phyloP scores from a whole-genome alignment of 768 basidiomycete genomes.

The Amanita brunnescens region DNA sequence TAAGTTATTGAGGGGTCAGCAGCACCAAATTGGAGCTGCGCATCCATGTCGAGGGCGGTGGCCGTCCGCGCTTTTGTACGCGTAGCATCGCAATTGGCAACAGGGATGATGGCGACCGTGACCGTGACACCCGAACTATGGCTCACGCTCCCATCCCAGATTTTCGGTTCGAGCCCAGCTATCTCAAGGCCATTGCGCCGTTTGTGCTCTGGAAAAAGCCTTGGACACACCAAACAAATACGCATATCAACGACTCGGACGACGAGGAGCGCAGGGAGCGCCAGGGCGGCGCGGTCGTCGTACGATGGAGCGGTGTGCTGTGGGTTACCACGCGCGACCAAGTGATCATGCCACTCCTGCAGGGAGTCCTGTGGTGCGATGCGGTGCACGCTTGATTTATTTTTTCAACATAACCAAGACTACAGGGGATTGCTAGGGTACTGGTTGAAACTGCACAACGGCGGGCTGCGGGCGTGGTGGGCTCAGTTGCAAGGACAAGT shows the following conservation, averaged over 20 bases:
- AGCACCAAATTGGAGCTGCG: neutral
- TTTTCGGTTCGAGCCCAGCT: conserved; percentile 68
- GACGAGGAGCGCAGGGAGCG: conserved; percentile 15
- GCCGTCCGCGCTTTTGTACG: neutral
- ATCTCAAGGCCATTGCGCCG: conserved; percentile 49
- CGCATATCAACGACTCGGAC: conserved; percentile 9
- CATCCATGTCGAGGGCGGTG: neutral
- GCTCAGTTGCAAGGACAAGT: conserved; percentile 16
- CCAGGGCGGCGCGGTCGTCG: conserved; percentile 17
- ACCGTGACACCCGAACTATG: conserved; percentile 17
- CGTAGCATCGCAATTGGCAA: neutral
- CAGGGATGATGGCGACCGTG: neutral
- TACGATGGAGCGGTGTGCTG: conserved; percentile 49
- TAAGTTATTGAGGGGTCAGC: neutral
- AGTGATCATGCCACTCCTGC: conserved; percentile 55
- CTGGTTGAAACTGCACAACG: conserved; percentile 24
- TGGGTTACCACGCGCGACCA: conserved; percentile 67
- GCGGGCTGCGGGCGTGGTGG: conserved; percentile 28
- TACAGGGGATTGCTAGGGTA: conserved; percentile 38
- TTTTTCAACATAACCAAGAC: neutral
- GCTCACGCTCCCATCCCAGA: conserved; percentile 56
- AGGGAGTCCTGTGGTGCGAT: conserved; percentile 58
- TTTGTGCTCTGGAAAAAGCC: conserved; percentile 28
- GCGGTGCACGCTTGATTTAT: neutral
- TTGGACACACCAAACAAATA: conserved; percentile 1